Conservation (phyloP, 164 flowering plant species). For the Stephania japonica region DNA sequence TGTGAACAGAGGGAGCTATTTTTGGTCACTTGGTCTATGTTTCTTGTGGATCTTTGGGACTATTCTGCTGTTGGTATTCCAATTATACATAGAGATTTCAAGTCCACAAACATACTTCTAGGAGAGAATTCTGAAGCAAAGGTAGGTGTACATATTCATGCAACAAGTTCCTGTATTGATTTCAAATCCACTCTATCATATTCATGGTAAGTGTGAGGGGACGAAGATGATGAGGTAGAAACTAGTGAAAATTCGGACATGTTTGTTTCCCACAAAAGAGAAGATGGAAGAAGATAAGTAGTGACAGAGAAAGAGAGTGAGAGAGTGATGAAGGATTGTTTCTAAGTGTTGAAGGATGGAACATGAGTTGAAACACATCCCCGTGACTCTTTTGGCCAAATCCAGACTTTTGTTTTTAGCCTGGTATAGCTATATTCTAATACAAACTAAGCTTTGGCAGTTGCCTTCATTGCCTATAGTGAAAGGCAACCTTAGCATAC, state of each 20-base stretch:
- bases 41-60: too few species aligned
- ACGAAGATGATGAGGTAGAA: slow-evolving; percentile 27
- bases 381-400: slow-evolving; percentile 34
- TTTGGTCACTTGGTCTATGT: too few species aligned
- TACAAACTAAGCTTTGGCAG: not conserved
- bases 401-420: slow-evolving; percentile 24
- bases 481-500: not conserved
- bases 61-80: slow-evolving; percentile 78
- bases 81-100: slow-evolving; percentile 89
- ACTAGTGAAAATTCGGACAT: slow-evolving; percentile 9
- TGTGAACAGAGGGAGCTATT: too few species aligned
- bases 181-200: slow-evolving; percentile 28
- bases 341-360: slow-evolving; percentile 11
- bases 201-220: slow-evolving; percentile 15
- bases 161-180: slow-evolving; percentile 32
- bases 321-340: slow-evolving; percentile 4
- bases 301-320: not conserved
- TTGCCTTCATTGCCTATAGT: not conserved
- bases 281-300: not conserved
- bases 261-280: slow-evolving; percentile 12
- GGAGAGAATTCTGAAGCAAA: slow-evolving; percentile 69
- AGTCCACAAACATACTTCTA: slow-evolving; percentile 88
- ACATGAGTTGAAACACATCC: slow-evolving; percentile 15
- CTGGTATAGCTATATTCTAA: slow-evolving; percentile 10
- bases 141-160: slow-evolving; percentile 37